Conservation (phyloP, 208 protist genomes). For the Trypanosoma cruzi region DNA sequence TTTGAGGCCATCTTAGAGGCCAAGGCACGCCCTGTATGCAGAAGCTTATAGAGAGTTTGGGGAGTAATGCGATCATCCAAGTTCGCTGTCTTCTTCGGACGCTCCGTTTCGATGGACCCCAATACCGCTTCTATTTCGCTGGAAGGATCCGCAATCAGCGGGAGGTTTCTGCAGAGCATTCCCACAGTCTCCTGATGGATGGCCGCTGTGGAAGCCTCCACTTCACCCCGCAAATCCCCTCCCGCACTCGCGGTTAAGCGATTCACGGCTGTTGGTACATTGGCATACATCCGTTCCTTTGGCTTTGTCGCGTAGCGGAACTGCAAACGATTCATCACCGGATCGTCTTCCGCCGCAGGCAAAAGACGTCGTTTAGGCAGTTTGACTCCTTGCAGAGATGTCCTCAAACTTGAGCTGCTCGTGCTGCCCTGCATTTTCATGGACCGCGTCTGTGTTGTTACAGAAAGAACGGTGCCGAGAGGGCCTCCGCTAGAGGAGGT, state of each 20-base stretch:
- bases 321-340: slow-evolving; percentile 5
- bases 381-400: too few relatives aligned
- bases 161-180: slow-evolving; percentile 20
- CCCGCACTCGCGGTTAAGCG: background rate
- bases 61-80: slow-evolving; percentile 68
- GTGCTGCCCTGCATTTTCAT: too few relatives aligned
- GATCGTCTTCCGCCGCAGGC: background rate
- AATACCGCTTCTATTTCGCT: background rate
- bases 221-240: background rate
- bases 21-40: slow-evolving; percentile 32
- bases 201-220: slow-evolving; percentile 11
- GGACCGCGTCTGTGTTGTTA: too few relatives aligned
- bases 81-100: background rate
- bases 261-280: background rate
- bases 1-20: slow-evolving; percentile 10
- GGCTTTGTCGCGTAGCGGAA: slow-evolving; percentile 11
- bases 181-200: slow-evolving; percentile 23
- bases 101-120: background rate
- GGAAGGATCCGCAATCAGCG: background rate
- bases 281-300: slow-evolving; percentile 7
- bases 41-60: slow-evolving; percentile 47
- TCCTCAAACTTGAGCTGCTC: too few relatives aligned
- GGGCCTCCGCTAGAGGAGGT: background rate
- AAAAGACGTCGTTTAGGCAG: background rate
- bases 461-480: too few relatives aligned